Conservation (phyloP, 257 asterid genomes). For the Solanum raphanifolium region DNA sequence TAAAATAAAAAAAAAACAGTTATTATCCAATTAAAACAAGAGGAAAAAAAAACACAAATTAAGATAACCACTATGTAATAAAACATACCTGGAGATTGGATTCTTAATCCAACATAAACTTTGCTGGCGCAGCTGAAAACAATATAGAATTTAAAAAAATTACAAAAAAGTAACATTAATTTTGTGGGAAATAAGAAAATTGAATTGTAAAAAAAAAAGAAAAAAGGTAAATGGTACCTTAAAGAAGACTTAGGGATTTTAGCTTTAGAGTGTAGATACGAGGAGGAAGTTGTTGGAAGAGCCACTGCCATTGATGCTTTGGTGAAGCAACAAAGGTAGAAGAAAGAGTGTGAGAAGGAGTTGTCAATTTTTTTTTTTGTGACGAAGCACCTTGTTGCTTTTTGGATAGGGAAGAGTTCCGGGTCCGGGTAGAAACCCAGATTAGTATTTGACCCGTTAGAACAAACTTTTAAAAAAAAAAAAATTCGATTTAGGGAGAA, state of each 20-base stretch:
- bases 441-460: background rate
- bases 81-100: constrained; percentile 62
- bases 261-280: constrained; percentile 8
- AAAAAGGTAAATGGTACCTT: constrained; percentile 10
- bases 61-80: background rate
- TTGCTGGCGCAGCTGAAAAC: constrained; percentile 53
- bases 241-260: constrained; percentile 16
- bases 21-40: background rate
- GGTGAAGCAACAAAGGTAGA: background rate
- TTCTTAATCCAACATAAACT: constrained; percentile 52
- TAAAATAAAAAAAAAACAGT: background rate
- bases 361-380: background rate
- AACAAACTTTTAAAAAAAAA: background rate
- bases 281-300: constrained; percentile 6
- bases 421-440: background rate
- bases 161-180: background rate
- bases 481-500: too few species aligned
- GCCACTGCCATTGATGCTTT: constrained; percentile 22
- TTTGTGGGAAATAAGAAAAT: background rate
- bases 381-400: background rate
- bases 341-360: background rate
- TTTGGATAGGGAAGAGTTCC: background rate
- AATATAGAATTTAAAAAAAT: background rate
- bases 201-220: background rate
- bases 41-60: background rate